A percentile compares a stretch with the other conserved stretches of the same genome.
Conservation (phyloP, 768 basidiomycete genomes). For the Mycena vitilis region DNA sequence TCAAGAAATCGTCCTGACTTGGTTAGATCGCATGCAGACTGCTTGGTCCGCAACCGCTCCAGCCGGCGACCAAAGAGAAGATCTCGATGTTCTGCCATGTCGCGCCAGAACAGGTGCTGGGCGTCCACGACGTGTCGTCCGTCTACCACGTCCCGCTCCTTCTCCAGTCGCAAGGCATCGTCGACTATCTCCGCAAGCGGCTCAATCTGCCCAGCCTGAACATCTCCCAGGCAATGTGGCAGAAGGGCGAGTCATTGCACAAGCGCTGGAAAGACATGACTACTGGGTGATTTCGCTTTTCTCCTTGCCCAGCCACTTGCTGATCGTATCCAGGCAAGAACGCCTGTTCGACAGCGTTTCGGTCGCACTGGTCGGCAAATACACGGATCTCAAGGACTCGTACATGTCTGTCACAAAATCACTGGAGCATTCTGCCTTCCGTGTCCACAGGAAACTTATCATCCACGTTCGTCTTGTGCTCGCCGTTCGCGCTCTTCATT, state of each 20-base stretch:
- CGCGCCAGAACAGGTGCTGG: constrained; percentile 87
- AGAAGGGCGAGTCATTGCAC: constrained; percentile 74
- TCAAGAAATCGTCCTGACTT: constrained; percentile 1
- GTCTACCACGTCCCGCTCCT: constrained; percentile 98
- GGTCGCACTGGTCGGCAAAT: constrained; percentile 96
- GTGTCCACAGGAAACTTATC: constrained; percentile 85
- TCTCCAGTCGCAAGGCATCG: constrained; percentile 91
- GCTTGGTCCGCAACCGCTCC: constrained; percentile 82
- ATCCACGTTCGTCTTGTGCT: constrained; percentile 70
- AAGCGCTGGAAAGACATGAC: constrained; percentile 88
- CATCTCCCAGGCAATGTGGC: constrained; percentile 66
- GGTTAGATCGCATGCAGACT: constrained; percentile 92
- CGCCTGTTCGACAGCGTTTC: constrained; percentile 89
- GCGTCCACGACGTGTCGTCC: constrained; percentile 95
- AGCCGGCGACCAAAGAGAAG: constrained; percentile 89
- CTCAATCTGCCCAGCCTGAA: constrained; percentile 75
- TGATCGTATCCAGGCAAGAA: constrained; percentile 76
- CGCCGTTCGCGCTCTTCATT: not conserved
- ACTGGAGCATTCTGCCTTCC: constrained; percentile 95
- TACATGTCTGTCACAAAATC: constrained; percentile 99
- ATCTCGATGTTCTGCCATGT: constrained; percentile 99
- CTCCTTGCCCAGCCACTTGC: not conserved
- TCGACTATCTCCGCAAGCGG: constrained; percentile 84
- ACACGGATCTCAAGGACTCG: constrained; percentile 95
- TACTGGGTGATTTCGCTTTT: constrained; percentile 63